Base-by-base conservation (phyloP, 208 protist genomes). In the Jaenimonas drosophilae region DNA sequence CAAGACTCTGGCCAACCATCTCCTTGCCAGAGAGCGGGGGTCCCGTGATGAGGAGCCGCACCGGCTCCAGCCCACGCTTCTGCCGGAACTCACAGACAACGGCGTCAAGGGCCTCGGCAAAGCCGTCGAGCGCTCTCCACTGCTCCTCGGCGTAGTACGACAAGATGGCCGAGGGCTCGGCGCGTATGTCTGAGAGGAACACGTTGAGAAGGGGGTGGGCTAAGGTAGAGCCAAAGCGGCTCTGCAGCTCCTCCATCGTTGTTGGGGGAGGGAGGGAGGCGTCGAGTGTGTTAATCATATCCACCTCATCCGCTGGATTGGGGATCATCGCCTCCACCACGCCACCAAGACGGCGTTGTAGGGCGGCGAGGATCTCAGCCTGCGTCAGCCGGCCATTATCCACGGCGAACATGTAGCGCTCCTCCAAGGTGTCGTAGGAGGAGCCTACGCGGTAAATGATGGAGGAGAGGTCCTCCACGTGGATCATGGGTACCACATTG, bases 401-500 rank as follows among this genome's bases (percentile, higher is more conserved):
- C 6, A 94, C 81, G 1, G 78, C 91, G 56, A 97, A 77, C 38
- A 94, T 47, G 59, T 96, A 96, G 19, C 86, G 83, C 33, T 92
- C 72, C 16, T 84, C 76, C 27, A 88, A 62, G 19, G 79, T 74
- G 24, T 84, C 71, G 40, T 88, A 82, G 12, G 68, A 51, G 21
- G 71, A 69, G n/a, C 76, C 79, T 14, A 94, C 50, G 38, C 78
- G 59, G 41, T 64, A 82, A 14, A 88, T 54, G 16, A 93, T 72
- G 2, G 53, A 58, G 16, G 86, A 76, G 12, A 96, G 63, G 59
- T 97, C 94, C 31, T 84, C 56, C 2, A 96, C 80, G 61, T 97
- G 91, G 36, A 97, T 96, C 56, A 89, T 91, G 11, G 94, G 88
- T 21, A 97, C 55, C 21, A 71, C 53, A 54, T 96, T 96, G 28